A percentile compares a stretch with the other conserved stretches of the same genome.
phyloP scores from a whole-genome alignment of 108 stramenopile species.

The Asterionellopsis glacialis region DNA sequence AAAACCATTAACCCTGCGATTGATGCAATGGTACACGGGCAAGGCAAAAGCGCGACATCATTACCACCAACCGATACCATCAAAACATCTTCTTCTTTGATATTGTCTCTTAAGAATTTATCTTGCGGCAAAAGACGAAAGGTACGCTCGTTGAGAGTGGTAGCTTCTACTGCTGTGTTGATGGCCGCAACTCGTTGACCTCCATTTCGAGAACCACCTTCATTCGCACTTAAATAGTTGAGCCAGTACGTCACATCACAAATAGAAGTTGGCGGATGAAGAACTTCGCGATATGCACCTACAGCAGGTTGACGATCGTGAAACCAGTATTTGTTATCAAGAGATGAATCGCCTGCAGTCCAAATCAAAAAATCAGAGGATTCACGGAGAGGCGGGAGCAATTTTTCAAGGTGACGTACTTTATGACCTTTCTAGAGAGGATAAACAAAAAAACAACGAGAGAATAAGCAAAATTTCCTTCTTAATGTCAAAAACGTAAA shows the following conservation, averaged over 20 bases:
- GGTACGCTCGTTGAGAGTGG: conserved; percentile 64
- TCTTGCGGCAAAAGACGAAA: conserved; percentile 62
- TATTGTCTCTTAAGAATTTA: conserved; percentile 70
- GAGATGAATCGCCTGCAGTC: conserved; percentile 66
- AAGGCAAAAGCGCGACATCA: conserved; percentile 77
- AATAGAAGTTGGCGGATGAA: conserved; percentile 54
- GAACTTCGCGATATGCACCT: conserved; percentile 34
- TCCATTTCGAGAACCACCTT: conserved; percentile 5
- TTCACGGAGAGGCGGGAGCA: conserved; percentile 53
- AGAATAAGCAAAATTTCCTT: no score
- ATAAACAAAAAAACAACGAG: no score
- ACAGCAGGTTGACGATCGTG: conserved; percentile 45
- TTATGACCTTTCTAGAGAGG: conserved; percentile 49
- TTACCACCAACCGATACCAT: conserved; percentile 86
- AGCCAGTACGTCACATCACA: conserved; percentile 83
- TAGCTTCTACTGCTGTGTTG: conserved; percentile 80
- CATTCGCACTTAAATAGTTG: conserved; percentile 31
- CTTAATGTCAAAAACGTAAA: no score
- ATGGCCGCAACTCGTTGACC: conserved; percentile 41
- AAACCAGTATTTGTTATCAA: conserved; percentile 86
- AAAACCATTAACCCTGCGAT: conserved; percentile 51
- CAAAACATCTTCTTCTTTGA: conserved; percentile 58
- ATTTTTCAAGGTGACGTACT: conserved; percentile 38
- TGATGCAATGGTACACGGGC: conserved; percentile 65
- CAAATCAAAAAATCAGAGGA: conserved; percentile 48